Conservation (phyloP, 2,329 filamentous ascomycete genomes). For the Monosporascus sp. region DNA sequence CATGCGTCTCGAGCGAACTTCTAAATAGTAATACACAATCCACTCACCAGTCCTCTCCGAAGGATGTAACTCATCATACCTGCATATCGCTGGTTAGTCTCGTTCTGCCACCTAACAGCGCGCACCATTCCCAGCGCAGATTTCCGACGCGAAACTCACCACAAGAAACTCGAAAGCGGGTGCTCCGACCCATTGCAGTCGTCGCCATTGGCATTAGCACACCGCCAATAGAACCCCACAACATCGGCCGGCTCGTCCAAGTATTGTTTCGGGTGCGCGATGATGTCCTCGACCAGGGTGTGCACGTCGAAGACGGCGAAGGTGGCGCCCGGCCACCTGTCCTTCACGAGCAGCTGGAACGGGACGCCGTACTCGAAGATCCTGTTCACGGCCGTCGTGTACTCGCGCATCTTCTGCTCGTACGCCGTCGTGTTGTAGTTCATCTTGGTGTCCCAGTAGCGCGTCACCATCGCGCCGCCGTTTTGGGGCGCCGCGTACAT, state of each 20-base stretch:
- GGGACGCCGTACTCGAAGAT: constrained; percentile 46
- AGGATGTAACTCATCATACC: constrained; percentile 66
- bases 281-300: constrained; percentile 59
- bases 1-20: not conserved
- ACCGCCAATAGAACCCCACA: constrained; percentile 52
- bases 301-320: constrained; percentile 66
- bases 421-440: constrained; percentile 42
- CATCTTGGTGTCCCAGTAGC: constrained; percentile 42
- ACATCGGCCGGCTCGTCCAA: constrained; percentile 60
- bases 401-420: constrained; percentile 43
- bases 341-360: constrained; percentile 36
- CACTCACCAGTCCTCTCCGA: constrained; percentile 55
- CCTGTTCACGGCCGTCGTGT: constrained; percentile 44
- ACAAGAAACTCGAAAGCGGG: constrained; percentile 58
- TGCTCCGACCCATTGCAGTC: constrained; percentile 34
- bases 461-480: constrained; percentile 36
- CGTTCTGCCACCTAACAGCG: not conserved
- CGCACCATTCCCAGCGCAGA: no score
- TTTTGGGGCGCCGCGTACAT: constrained; percentile 51
- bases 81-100: constrained; percentile 10
- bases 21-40: constrained; percentile 11
- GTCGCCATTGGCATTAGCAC: constrained; percentile 25
- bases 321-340: constrained; percentile 51
- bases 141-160: constrained; percentile 37
- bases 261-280: constrained; percentile 53